Evolutionary conservation across 257 asterid genomes (phyloP).

Genomic region (Solanum pimpinellifolium): DNA sequence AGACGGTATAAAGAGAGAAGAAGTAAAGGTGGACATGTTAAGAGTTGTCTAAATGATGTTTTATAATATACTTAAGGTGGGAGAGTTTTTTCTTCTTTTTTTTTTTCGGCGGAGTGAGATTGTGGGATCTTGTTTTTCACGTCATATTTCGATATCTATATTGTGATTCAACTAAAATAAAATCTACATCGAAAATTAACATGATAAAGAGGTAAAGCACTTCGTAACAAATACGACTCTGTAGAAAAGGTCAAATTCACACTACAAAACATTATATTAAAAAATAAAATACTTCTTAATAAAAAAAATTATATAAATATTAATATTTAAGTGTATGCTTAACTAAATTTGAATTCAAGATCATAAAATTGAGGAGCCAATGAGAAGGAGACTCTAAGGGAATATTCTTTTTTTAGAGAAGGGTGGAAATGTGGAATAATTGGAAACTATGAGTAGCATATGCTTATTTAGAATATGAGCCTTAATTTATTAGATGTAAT

Average conservation of each 20-base stretch:
- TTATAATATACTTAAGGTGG: slow-evolving; percentile 2
- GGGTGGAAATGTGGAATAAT: slow-evolving; percentile 4
- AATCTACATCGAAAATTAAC: too few relatives aligned
- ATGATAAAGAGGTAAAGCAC: accelerated
- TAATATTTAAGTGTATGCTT: too few relatives aligned
- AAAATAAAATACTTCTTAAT: accelerated
- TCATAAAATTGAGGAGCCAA: neutral
- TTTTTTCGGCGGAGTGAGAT: too few relatives aligned
- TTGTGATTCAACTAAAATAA: too few relatives aligned
- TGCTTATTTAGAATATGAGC: slow-evolving; percentile 11
- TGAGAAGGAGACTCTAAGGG: slow-evolving; percentile 11
- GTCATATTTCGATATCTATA: accelerated
- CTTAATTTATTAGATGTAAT: neutral
- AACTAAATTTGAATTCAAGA: too few relatives aligned
- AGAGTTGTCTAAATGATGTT: neutral
- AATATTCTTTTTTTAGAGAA: slow-evolving; percentile 28
- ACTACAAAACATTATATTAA: accelerated
- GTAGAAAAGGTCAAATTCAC: accelerated
- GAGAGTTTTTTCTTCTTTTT: neutral
- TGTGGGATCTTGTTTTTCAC: neutral
- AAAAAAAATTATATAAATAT: accelerated
- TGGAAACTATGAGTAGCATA: slow-evolving; percentile 24
- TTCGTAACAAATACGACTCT: accelerated
- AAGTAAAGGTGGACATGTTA: slow-evolving; percentile 27
- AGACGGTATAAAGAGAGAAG: neutral